These are phyloP conservation scores for Polyporus tsugae DNA, from an alignment of 1,284 basidiomycete genomes.

Conservation along the genomic window DNA sequence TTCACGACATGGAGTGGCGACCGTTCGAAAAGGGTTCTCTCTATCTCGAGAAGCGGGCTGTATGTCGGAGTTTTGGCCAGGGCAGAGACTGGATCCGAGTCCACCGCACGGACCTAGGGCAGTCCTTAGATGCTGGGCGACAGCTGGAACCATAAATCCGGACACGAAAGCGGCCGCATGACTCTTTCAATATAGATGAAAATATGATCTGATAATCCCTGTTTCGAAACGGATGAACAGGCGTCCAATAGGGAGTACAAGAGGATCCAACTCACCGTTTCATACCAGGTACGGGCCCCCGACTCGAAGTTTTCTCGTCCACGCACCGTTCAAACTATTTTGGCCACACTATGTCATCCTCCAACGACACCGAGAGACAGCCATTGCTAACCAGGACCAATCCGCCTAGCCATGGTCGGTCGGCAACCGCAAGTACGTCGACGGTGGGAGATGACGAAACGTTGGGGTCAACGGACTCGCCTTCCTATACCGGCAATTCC, in stretches of 20 bases:
- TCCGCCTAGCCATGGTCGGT: conserved; percentile 4
- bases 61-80: conserved; percentile 2
- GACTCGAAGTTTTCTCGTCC: background rate
- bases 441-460: conserved; percentile 26
- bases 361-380: conserved; percentile 26
- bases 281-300: background rate
- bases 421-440: conserved; percentile 21
- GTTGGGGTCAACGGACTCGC: conserved; percentile 26
- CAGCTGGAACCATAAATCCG: background rate
- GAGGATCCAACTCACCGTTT: background rate
- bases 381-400: conserved; percentile 28
- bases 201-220: background rate
- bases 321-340: background rate
- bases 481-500: conserved; percentile 30
- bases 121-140: background rate
- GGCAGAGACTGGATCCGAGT: background rate
- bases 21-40: background rate
- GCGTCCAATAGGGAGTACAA: conserved; percentile 1
- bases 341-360: background rate
- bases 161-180: conserved; percentile 6
- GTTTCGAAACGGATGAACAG: background rate
- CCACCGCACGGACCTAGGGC: conserved; percentile 7
- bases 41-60: background rate
- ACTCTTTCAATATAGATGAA: conserved; percentile 1
- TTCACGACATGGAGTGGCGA: conserved; percentile 11